Base-by-base conservation (phyloP, 1,139 yeast species). In the Pichia sp. region DNA sequence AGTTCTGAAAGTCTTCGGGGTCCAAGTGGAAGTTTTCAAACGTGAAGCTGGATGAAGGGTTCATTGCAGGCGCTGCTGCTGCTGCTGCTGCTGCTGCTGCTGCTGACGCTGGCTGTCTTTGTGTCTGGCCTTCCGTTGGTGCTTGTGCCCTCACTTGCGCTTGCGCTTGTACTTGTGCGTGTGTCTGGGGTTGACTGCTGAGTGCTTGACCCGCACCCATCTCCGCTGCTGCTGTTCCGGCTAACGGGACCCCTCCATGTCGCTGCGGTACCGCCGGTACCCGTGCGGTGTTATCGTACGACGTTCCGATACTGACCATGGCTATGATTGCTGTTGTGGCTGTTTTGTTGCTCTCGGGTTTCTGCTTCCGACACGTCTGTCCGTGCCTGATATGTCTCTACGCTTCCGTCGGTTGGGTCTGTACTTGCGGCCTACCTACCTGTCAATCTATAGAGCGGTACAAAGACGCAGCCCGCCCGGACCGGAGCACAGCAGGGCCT, bases 1-100 rank as follows among this genome's bases (percentile, higher is more conserved):
- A 67, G 47, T 64, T 68, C 49, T 69, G 72, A 38, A 68, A 62
- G 53, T 68, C 71, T 38, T 66, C 65, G 4, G 70, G 70, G 32
- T 67, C 70, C 19, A 67, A 52, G 55, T 67, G 69, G 46, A 67
- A 64, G 47, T 63, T 67, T 43, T 66, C 66, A 49, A 49, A 56
- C 0, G 57, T 43, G 41, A 50, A 50, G 8, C 45, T 31, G 11
- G 51, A 40, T 3, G 52, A 43, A 13, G 40, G 40, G 16, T 45
- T 30, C 48, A 45, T 45, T n/a, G 40, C 38, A 16, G 11, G 36
- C 16, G 36, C 16, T 34, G 31, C 2, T 5, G 47, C 13, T 3
- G 26, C 26, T 3, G 26, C 26, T 3, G 26, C 26, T 3, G 26
- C 26, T 3, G 26, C 26, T 3, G 26, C 26, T 23, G 26, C 26